phyloP scores from a whole-genome alignment of 805 yeast species.

The Starmera amethionina region DNA sequence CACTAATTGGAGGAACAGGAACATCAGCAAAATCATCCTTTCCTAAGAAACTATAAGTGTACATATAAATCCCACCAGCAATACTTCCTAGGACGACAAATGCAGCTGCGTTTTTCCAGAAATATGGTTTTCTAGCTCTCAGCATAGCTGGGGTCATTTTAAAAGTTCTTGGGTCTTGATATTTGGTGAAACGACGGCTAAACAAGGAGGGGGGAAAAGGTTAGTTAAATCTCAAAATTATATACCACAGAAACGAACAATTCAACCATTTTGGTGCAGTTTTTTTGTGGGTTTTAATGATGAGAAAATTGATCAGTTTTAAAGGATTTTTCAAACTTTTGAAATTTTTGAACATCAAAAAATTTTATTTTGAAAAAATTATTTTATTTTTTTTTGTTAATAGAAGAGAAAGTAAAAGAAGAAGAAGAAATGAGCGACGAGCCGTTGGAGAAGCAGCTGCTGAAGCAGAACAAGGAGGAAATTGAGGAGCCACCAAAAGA shows the following conservation, averaged over 20 bases:
- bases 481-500: constrained; percentile 54
- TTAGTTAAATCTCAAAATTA: no score
- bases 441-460: neutral
- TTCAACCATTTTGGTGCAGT: no score
- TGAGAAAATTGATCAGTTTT: no score
- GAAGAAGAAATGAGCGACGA: neutral
- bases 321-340: neutral
- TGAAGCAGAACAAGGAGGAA: constrained; percentile 3
- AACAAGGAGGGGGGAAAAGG: neutral
- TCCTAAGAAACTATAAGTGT: constrained; percentile 57
- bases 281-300: no score
- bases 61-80: constrained; percentile 54
- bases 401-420: neutral
- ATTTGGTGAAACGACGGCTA: constrained; percentile 20
- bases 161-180: constrained; percentile 59
- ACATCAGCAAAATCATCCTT: constrained; percentile 83
- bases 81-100: constrained; percentile 52
- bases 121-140: constrained; percentile 82
- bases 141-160: constrained; percentile 92
- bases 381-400: neutral
- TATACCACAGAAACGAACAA: no score
- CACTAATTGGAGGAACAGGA: constrained; percentile 88
- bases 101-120: constrained; percentile 62
- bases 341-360: neutral
- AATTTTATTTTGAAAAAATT: no score